A percentile compares a stretch with the other conserved stretches of the same genome.
Evolutionary conservation across 345 rosid genomes (phyloP).

Genomic region (Leavenworthia alabamica): DNA sequence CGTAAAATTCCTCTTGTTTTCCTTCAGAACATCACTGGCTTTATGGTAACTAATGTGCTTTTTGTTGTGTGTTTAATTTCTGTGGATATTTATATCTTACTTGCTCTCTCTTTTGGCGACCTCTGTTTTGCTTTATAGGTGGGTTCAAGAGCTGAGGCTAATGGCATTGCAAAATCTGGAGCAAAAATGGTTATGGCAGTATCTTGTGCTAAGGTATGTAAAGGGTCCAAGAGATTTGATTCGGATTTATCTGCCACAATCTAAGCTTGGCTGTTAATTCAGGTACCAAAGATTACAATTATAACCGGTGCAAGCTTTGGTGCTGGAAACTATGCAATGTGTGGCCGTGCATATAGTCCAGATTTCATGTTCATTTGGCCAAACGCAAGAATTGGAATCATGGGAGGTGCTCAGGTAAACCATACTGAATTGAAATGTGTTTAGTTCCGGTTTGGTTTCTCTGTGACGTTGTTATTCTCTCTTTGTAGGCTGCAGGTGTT

Average conservation of each 20-base stretch:
- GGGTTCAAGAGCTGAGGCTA: conserved; percentile 95
- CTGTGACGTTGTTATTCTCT: background rate
- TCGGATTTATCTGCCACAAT: background rate
- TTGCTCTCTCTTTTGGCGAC: background rate
- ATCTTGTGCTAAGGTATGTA: conserved; percentile 79
- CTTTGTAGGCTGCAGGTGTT: conserved; percentile 85
- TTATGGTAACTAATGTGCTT: conserved; percentile 51
- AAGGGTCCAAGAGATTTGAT: background rate
- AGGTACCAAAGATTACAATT: conserved; percentile 88
- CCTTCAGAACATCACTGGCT: conserved; percentile 94
- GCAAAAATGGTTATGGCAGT: conserved; percentile 99
- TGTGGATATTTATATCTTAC: background rate
- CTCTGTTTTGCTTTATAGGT: conserved; percentile 43
- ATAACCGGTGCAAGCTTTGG: conserved; percentile 94
- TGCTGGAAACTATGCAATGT: conserved; percentile 98
- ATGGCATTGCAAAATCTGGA: conserved; percentile 94
- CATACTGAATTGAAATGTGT: background rate
- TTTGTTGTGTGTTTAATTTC: background rate
- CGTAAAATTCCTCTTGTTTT: conserved; percentile 85
- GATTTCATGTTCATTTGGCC: conserved; percentile 94
- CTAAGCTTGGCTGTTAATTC: conserved; percentile 13
- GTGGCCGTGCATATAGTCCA: conserved; percentile 94
- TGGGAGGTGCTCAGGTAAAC: conserved; percentile 94
- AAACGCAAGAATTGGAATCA: conserved; percentile 84
- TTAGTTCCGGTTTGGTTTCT: background rate